Conservation (phyloP, 139 green algal species). For the Volvox reticuliferus region DNA sequence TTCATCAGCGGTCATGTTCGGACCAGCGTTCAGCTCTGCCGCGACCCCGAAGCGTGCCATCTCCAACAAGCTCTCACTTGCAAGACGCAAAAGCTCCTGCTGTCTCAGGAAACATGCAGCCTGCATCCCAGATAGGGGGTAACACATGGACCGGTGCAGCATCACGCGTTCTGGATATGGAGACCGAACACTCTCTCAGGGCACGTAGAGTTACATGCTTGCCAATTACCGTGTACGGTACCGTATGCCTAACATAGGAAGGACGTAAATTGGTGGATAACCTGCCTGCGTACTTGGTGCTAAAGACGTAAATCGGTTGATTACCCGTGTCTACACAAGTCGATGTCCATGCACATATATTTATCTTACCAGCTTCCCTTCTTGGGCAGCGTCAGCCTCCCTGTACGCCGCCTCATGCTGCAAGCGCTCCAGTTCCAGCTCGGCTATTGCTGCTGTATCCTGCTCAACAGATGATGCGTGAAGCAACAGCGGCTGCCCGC, state of each 20-base stretch:
- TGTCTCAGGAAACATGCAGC: background rate
- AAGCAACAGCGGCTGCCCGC: too few species aligned
- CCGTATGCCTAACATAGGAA: too few species aligned
- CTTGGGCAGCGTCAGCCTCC: slow-evolving; percentile 6
- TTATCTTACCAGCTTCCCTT: slow-evolving; percentile 20
- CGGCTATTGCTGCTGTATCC: background rate
- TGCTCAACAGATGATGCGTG: background rate
- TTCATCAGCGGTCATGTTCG: slow-evolving; percentile 5
- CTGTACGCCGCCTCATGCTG: slow-evolving; percentile 32
- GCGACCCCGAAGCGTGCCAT: slow-evolving; percentile 32
- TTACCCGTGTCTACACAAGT: background rate
- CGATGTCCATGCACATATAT: background rate
- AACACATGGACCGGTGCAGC: too few species aligned
- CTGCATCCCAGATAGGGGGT: background rate
- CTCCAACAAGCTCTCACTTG: slow-evolving; percentile 13
- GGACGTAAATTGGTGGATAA: too few species aligned
- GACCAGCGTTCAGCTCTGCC: background rate
- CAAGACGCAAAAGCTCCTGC: slow-evolving; percentile 3
- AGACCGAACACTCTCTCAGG: too few species aligned
- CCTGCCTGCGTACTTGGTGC: too few species aligned
- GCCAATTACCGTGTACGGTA: too few species aligned
- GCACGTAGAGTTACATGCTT: too few species aligned
- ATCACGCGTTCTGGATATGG: too few species aligned
- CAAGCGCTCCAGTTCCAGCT: slow-evolving; percentile 19
- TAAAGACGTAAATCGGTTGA: too few species aligned